Evolutionary conservation across 129 eudicot species (phyloP).

Genomic region (Centrapalus pauciflorus): DNA sequence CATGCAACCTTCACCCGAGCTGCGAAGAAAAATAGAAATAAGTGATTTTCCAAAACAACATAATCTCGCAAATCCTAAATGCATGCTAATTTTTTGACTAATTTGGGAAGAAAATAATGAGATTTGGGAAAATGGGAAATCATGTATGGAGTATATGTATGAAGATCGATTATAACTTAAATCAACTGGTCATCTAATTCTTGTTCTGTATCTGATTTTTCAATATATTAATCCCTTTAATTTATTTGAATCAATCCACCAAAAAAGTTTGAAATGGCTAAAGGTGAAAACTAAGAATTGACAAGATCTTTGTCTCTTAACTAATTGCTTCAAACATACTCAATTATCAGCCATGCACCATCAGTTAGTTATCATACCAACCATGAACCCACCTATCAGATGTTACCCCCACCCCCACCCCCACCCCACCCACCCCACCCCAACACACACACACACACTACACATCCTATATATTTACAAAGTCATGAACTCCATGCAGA

Average conservation of each 20-base stretch:
- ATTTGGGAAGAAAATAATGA: not conserved
- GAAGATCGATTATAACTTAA: not conserved
- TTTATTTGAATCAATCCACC: slow-evolving; percentile 6
- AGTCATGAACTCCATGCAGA: slow-evolving; percentile 24
- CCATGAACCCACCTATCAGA: slow-evolving; percentile 27
- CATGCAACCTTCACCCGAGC: no score
- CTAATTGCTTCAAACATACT: slow-evolving; percentile 36
- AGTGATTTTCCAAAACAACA: no score
- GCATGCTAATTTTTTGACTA: no score
- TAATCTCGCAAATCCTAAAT: no score
- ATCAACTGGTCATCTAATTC: not conserved
- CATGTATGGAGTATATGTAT: not conserved
- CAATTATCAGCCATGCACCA: slow-evolving; percentile 24
- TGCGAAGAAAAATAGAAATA: no score
- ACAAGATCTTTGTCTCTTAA: slow-evolving; percentile 18
- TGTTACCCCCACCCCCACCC: slow-evolving; percentile 10
- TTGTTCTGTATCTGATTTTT: not conserved
- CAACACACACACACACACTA: no score
- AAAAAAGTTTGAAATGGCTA: slow-evolving; percentile 26
- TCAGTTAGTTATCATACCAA: slow-evolving; percentile 39
- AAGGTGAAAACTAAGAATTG: slow-evolving; percentile 9
- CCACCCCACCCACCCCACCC: not conserved
- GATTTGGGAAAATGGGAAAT: no score
- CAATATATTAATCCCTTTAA: not conserved
- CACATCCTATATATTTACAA: slow-evolving; percentile 29